Base-by-base conservation (phyloP, 1,284 basidiomycete genomes). In the Schizopora paradoxa region DNA sequence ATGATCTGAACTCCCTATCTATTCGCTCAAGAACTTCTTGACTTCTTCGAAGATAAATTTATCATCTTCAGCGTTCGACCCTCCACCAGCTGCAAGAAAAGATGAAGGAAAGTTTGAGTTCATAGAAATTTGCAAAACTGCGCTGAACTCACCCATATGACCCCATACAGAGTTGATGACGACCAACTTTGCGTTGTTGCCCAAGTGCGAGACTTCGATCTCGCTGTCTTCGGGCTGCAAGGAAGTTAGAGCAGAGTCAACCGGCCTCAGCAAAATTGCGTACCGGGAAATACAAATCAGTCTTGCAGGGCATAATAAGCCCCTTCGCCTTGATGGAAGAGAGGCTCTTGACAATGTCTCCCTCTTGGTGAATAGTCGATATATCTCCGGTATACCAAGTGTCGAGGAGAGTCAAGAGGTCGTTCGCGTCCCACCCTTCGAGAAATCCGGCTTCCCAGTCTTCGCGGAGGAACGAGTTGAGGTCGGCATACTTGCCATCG, bases 361-460 rank as follows among this genome's bases (percentile, higher is more conserved):
- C 72, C 8, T 62, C 62, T 38, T 76, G 66, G 14, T 66, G 60
- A n/a, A 75, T 58, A 22, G 62, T 61, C 10, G 74, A 72, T 16
- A 77, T 63, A 51, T 78, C 75, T n/a, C 73, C 77, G 2, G 56
- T 63, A 50, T 74, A 67, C 77, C 77, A 79, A 3, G 76, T 79
- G n/a, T 66, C 51, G n/a, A 77, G 52, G 16, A 78, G 65, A 6
- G 66, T 64, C 23, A 80, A 56, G 43, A 79, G 58, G 52, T 79
- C 76, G 54, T 80, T 78, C 10, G 77, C 77, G 51, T 79, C 77
- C 76, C 74, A 78, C 1, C 53, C 51, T 2, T 56, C 58, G 6
- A 74, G 60, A 54, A 72, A 73, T 1, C 62, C 61, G 10, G 57
- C 62, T 54, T 79, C 78, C 77, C 77, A 80, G 16, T 66, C 62